Evolutionary conservation across 1,139 yeast species (phyloP).

Genomic region (Sugiyamaella sp.): DNA sequence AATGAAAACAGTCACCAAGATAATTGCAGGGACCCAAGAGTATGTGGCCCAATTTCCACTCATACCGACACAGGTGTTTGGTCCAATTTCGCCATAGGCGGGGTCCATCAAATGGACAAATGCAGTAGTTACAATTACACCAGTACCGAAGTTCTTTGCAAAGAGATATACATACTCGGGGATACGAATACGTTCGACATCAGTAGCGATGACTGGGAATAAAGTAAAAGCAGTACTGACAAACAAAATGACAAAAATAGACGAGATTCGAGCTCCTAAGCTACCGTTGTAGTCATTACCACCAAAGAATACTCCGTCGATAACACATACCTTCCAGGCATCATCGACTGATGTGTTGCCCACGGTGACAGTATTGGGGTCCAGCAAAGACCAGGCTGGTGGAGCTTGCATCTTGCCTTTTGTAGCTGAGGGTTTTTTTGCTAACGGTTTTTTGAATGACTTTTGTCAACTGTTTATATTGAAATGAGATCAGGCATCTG

Average conservation of each 20-base stretch:
- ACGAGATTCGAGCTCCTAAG: constrained; percentile 69
- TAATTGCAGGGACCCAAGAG: constrained; percentile 42
- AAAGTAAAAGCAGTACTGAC: constrained; percentile 58
- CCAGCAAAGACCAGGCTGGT: constrained; percentile 14
- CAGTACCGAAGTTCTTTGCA: constrained; percentile 78
- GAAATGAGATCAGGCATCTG: neutral
- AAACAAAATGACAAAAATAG: constrained; percentile 67
- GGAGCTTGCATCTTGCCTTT: constrained; percentile 4
- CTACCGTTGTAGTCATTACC: constrained; percentile 49
- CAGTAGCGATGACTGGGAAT: constrained; percentile 44
- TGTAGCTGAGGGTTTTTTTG: neutral
- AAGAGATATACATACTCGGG: constrained; percentile 64
- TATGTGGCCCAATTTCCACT: constrained; percentile 43
- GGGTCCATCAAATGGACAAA: constrained; percentile 83
- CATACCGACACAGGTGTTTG: constrained; percentile 57
- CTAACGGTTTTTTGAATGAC: neutral
- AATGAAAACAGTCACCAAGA: constrained; percentile 44
- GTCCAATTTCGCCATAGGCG: constrained; percentile 59
- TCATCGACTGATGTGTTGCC: constrained; percentile 39
- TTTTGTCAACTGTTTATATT: neutral
- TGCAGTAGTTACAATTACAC: constrained; percentile 88
- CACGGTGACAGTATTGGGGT: constrained; percentile 39
- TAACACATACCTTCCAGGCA: constrained; percentile 46
- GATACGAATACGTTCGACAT: constrained; percentile 43
- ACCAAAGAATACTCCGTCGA: constrained; percentile 45